Evolutionary conservation across 108 stramenopile genomes (phyloP).

Genomic region (Pseudonitzschia delicatissima): DNA sequence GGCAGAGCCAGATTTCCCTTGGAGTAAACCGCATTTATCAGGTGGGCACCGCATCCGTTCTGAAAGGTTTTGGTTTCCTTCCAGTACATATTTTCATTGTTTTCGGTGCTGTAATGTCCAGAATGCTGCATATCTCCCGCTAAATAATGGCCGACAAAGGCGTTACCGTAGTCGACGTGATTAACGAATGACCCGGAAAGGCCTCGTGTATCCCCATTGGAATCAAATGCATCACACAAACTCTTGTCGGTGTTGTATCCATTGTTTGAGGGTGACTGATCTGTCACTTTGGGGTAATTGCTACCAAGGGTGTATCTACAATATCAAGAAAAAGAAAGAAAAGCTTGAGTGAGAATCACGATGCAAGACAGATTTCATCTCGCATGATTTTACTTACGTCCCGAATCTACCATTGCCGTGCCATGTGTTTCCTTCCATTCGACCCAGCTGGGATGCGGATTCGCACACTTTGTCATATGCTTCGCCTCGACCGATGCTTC

Average conservation of each 20-base stretch:
- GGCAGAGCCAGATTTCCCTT: constrained; percentile 51
- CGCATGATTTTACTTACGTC: constrained; percentile 7
- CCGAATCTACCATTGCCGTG: constrained; percentile 36
- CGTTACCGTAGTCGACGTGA: constrained; percentile 57
- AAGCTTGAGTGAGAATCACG: no score
- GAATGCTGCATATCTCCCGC: constrained; percentile 47
- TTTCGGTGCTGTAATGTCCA: constrained; percentile 37
- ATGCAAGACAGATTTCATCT: no score
- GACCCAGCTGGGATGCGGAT: constrained; percentile 23
- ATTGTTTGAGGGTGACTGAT: constrained; percentile 41
- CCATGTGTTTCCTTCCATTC: constrained; percentile 57
- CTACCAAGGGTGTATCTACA: not conserved
- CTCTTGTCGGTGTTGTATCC: constrained; percentile 40
- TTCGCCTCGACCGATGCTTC: constrained; percentile 32
- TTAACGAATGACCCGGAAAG: constrained; percentile 37
- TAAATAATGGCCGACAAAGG: constrained; percentile 62
- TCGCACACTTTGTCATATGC: constrained; percentile 42
- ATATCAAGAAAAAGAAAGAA: not conserved
- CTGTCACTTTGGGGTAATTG: constrained; percentile 44
- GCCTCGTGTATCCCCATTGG: constrained; percentile 39
- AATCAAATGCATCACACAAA: constrained; percentile 41
- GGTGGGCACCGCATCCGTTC: constrained; percentile 56
- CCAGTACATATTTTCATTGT: constrained; percentile 57
- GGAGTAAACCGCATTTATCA: constrained; percentile 37
- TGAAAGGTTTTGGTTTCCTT: constrained; percentile 61